Percentiles rank a stretch among this genome's conserved stretches.
Evolutionary conservation across 129 eudicot species (phyloP).

Genomic region (Flaveria robusta): DNA sequence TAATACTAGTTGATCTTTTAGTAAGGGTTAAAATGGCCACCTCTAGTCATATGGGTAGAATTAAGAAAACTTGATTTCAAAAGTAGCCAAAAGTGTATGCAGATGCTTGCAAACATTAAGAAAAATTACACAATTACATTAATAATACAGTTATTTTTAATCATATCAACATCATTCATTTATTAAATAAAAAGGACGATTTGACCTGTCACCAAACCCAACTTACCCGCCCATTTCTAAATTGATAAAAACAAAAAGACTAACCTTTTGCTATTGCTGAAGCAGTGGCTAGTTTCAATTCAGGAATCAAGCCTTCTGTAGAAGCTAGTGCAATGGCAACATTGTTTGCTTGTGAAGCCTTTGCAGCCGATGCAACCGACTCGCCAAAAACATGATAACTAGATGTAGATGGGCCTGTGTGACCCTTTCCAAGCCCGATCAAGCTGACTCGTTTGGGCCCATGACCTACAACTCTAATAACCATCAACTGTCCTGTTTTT

Average conservation of each 20-base stretch:
- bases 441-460: conserved; percentile 77
- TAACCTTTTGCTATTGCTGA: conserved; percentile 83
- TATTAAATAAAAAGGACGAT: too few relatives aligned
- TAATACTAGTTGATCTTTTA: background rate
- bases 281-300: conserved; percentile 57
- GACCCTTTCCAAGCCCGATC: conserved; percentile 69
- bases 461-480: conserved; percentile 64
- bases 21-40: background rate
- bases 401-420: conserved; percentile 41
- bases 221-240: background rate
- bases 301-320: conserved; percentile 57
- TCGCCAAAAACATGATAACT: conserved; percentile 77
- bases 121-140: background rate
- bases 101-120: background rate
- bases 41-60: background rate
- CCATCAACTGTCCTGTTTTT: conserved; percentile 77
- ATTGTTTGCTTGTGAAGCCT: conserved; percentile 73
- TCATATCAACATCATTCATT: background rate
- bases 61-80: background rate
- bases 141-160: background rate
- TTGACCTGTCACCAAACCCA: too few relatives aligned
- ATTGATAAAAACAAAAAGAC: background rate
- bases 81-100: background rate
- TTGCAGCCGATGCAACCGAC: conserved; percentile 75
- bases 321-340: conserved; percentile 89